Conservation (phyloP, 257 asterid species). For the Mentha longifolia region DNA sequence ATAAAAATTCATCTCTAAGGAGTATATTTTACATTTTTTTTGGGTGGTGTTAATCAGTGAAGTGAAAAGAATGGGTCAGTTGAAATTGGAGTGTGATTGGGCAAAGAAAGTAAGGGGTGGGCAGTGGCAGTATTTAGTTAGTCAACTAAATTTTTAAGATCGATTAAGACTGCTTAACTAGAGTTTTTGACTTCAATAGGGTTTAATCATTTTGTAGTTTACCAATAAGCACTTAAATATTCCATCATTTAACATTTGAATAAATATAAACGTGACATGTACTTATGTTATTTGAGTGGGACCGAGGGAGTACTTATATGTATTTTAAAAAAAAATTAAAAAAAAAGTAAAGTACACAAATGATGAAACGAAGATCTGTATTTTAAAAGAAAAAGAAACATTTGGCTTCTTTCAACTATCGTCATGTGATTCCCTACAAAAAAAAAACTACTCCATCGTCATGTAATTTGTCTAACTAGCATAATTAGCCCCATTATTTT, state of each 20-base stretch:
- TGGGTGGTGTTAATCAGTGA: background rate
- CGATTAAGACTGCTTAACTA: conserved; percentile 33
- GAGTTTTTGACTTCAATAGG: conserved; percentile 9
- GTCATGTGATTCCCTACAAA: no score
- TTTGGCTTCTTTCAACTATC: no score
- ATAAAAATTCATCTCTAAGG: no score
- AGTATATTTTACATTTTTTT: no score
- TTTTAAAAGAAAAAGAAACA: background rate
- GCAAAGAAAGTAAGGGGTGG: conserved; percentile 10
- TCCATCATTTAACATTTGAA: background rate
- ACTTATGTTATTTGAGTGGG: no score
- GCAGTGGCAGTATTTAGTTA: background rate
- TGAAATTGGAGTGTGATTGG: background rate
- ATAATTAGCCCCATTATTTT: no score
- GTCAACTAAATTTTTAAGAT: conserved; percentile 18
- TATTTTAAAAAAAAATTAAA: no score
- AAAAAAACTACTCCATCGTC: background rate
- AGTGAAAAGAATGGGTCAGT: background rate
- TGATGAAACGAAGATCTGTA: background rate
- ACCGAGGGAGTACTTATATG: no score
- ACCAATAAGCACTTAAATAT: background rate
- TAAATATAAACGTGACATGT: background rate
- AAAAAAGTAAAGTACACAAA: background rate
- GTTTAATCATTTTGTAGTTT: conserved; percentile 20
- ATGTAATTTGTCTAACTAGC: background rate